A percentile compares a stretch with the other conserved stretches of the same genome.
Evolutionary conservation across 768 basidiomycete species (phyloP).

Genomic region (Clathrus columnatus): DNA sequence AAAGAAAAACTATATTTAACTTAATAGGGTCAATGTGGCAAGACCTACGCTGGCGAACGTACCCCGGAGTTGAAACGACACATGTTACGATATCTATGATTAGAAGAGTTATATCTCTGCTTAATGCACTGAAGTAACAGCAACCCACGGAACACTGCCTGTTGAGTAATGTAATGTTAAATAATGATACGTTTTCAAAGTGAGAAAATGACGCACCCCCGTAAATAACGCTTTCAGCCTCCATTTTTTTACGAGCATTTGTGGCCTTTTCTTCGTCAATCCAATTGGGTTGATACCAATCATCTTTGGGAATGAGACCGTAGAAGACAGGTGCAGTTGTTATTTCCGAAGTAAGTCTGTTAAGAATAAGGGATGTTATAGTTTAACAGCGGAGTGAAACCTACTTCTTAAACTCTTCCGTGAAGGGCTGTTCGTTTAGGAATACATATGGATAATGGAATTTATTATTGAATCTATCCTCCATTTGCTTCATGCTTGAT

Average conservation of each 20-base stretch:
- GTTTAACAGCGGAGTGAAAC: conserved; percentile 16
- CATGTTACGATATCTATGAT: conserved; percentile 74
- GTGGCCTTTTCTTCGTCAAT: conserved; percentile 52
- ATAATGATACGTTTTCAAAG: not conserved
- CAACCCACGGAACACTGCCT: conserved; percentile 66
- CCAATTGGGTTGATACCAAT: conserved; percentile 59
- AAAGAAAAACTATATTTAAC: conserved; percentile 68
- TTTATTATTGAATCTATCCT: conserved; percentile 52
- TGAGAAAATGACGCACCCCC: conserved; percentile 26
- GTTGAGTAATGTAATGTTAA: conserved; percentile 4
- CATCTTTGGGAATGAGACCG: conserved; percentile 34
- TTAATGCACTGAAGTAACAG: not conserved
- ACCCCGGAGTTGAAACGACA: conserved; percentile 92
- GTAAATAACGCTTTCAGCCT: conserved; percentile 47
- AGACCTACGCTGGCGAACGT: conserved; percentile 20
- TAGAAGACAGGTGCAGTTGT: conserved; percentile 37
- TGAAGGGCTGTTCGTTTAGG: conserved; percentile 74
- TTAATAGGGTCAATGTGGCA: conserved; percentile 7
- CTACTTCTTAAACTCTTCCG: conserved; percentile 60
- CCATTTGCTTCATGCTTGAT: conserved; percentile 62
- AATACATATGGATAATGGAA: conserved; percentile 76
- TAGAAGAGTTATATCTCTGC: not conserved
- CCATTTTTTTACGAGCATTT: conserved; percentile 51
- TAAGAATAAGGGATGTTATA: not conserved
- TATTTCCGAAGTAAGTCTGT: conserved; percentile 33